Evolutionary conservation across 805 yeast species (phyloP), one percentile per base, ranked within the genome.

Genomic region (Scheffersomyces ergatensis): DNA sequence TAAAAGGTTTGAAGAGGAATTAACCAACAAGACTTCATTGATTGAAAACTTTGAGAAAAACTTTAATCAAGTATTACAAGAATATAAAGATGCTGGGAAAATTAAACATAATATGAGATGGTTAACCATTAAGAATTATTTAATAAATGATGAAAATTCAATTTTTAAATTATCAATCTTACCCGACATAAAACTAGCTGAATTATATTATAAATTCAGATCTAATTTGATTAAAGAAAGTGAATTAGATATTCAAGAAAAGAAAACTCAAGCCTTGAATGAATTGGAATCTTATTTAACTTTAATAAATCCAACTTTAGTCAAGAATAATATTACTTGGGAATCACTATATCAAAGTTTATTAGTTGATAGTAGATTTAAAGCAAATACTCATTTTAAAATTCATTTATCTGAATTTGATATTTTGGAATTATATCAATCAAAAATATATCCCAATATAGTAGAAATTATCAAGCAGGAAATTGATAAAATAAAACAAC

Each of bases 101-200:
- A 62, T 86, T 20, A 66, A 67, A 15, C 72, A 77, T 46, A 75
- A 70, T 40, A 78, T 92, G 0, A 63, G 85, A 31, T 88, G 95
- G 95, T 51, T 57, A 24, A 75, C 83, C 0, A 67, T 77, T 0
- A 78, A 74, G 42, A 63, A 63, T n/a, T 27, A 48, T 15, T 39
- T 74, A 40, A 74, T 85, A 4, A 58, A 66, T 4, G 80, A 83
- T 42, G 93, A 70, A n/a, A 67, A 86, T 51, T 82, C 89, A 0
- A 75, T 83, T 5, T 83, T 79, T 54, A 74, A 70, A 41, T 81
- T 78, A 54, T 69, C 87, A 1, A 70, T 79, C 15, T 69, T 81
- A 8, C 74, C 81, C 17, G 88, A 82, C 37, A 64, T 64, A 21
- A 74, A 82, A 38, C 79, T 83, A 39, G 69, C 70, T 35, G 69